Evolutionary conservation across 2,329 filamentous ascomycete species (phyloP).

Genomic region (Phialemonium atrogriseum): DNA sequence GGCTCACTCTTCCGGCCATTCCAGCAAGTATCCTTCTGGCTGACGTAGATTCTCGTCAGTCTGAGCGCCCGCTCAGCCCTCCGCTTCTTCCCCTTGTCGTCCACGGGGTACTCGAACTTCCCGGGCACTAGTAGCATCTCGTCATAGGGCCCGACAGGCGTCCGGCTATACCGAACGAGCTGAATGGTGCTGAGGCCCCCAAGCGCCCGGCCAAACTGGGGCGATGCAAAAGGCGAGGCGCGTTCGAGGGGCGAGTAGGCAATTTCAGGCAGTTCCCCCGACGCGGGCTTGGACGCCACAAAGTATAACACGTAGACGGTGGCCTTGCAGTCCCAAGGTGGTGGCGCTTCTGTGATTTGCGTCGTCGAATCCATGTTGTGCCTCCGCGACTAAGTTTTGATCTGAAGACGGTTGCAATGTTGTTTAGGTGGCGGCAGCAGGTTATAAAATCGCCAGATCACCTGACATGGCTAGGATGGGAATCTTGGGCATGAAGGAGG

Average conservation of each 20-base stretch:
- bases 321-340: slow-evolving; percentile 37
- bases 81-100: slow-evolving; percentile 20
- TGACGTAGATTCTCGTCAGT: slow-evolving; percentile 48
- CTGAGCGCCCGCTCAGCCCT: slow-evolving; percentile 26
- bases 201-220: slow-evolving; percentile 24
- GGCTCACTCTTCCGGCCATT: slow-evolving; percentile 41
- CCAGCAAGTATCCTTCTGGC: slow-evolving; percentile 40
- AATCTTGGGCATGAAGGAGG: too few relatives aligned
- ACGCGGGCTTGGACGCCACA: slow-evolving; percentile 23
- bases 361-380: too few relatives aligned
- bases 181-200: slow-evolving; percentile 41
- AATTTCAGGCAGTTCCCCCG: slow-evolving; percentile 24
- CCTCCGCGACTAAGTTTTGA: too few relatives aligned
- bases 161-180: slow-evolving; percentile 40
- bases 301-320: slow-evolving; percentile 35
- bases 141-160: slow-evolving; percentile 45
- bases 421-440: too few relatives aligned
- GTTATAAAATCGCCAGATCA: too few relatives aligned
- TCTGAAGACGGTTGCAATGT: too few relatives aligned
- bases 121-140: slow-evolving; percentile 42
- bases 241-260: slow-evolving; percentile 40
- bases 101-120: slow-evolving; percentile 31
- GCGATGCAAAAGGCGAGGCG: slow-evolving; percentile 26
- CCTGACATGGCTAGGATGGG: too few relatives aligned
- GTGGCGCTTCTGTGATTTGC: slow-evolving; percentile 14